Conservation (phyloP, 371 early-diverging fungal genomes). For the Cokeromyces recurvatus region DNA sequence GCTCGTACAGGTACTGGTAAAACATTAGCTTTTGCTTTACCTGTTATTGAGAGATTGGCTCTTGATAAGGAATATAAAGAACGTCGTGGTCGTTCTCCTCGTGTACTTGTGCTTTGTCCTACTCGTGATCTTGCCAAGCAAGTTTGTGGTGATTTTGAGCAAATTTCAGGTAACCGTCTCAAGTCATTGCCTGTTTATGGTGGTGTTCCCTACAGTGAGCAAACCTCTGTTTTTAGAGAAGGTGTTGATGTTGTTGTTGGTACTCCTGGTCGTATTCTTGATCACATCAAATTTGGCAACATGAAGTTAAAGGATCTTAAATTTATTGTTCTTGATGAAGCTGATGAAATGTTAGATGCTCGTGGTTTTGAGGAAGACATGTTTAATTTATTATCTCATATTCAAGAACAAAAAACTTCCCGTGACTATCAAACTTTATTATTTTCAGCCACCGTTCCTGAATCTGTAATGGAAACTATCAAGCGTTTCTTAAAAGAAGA, state of each 20-base stretch:
- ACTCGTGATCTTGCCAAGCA: slow-evolving; percentile 98
- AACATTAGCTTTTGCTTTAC: slow-evolving; percentile 87
- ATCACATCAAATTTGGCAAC: slow-evolving; percentile 87
- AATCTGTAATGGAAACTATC: slow-evolving; percentile 80
- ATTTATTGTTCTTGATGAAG: slow-evolving; percentile 92
- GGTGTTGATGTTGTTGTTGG: slow-evolving; percentile 97
- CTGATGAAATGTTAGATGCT: slow-evolving; percentile 92
- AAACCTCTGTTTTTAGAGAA: slow-evolving; percentile 70
- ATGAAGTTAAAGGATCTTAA: slow-evolving; percentile 67
- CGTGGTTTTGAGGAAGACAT: slow-evolving; percentile 95
- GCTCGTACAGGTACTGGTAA: slow-evolving; percentile 98
- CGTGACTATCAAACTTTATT: slow-evolving; percentile 80
- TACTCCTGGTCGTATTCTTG: slow-evolving; percentile 96
- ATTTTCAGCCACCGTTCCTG: slow-evolving; percentile 85
- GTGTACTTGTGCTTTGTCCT: slow-evolving; percentile 80
- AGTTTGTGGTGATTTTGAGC: slow-evolving; percentile 71
- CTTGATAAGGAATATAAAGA: slow-evolving; percentile 38
- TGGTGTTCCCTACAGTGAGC: slow-evolving; percentile 80
- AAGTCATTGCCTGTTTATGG: slow-evolving; percentile 72
- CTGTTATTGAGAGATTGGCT: slow-evolving; percentile 78
- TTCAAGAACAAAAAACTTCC: slow-evolving; percentile 68
- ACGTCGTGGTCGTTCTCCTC: slow-evolving; percentile 72
- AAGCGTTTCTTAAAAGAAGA: slow-evolving; percentile 82
- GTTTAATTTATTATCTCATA: slow-evolving; percentile 76
- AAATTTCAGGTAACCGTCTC: slow-evolving; percentile 57